phyloP scores from a whole-genome alignment of 345 rosid species.

The Rhodamnia rubescens region DNA sequence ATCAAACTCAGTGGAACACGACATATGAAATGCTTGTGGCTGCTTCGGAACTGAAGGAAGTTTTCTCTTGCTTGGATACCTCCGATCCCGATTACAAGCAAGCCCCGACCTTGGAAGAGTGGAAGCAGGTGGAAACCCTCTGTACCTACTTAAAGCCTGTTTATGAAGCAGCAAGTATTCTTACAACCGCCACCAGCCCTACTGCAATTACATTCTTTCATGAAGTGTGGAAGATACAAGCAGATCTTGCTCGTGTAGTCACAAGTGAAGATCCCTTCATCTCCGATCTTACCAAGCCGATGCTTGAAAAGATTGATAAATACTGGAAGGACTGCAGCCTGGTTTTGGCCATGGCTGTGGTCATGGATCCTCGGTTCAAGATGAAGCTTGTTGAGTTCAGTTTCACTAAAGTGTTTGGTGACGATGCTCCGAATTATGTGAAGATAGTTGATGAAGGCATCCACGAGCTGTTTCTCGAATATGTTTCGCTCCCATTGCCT shows the following conservation, averaged over 20 bases:
- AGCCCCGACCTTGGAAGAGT: conserved; percentile 60
- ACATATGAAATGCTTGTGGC: conserved; percentile 79
- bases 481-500: conserved; percentile 60
- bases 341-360: conserved; percentile 72
- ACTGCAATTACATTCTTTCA: conserved; percentile 59
- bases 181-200: conserved; percentile 33
- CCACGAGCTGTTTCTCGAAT: conserved; percentile 74
- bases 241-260: conserved; percentile 50
- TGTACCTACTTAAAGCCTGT: conserved; percentile 69
- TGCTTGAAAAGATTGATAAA: conserved; percentile 57
- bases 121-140: conserved; percentile 61
- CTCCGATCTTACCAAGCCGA: conserved; percentile 30
- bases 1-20: conserved; percentile 71
- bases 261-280: conserved; percentile 51
- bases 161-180: conserved; percentile 54
- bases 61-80: conserved; percentile 76
- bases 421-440: conserved; percentile 48
- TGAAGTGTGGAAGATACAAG: conserved; percentile 79
- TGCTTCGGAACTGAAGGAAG: conserved; percentile 80
- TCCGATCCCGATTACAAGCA: conserved; percentile 74
- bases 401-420: conserved; percentile 73
- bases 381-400: conserved; percentile 96
- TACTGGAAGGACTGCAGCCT: conserved; percentile 85
- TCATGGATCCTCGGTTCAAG: conserved; percentile 98
- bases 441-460: conserved; percentile 74